Percentiles rank a stretch among this genome's conserved stretches.
Conservation (phyloP, 169 alveolate genomes). For the Eimeria acervulina region DNA sequence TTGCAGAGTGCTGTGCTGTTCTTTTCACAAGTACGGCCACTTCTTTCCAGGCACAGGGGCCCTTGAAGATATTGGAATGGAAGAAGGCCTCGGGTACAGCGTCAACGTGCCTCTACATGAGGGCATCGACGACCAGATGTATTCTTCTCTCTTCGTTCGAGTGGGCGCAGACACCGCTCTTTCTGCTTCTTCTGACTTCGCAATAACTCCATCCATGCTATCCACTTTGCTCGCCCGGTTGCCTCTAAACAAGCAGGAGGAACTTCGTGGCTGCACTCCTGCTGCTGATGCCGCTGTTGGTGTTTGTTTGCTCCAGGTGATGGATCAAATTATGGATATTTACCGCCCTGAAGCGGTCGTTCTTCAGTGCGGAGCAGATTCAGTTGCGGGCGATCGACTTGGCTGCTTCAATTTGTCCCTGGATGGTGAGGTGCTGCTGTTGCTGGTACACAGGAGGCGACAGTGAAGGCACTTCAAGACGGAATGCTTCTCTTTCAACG, state of each 20-base stretch:
- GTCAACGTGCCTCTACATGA: constrained; percentile 99
- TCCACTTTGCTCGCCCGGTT: no score
- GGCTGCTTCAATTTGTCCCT: constrained; percentile 98
- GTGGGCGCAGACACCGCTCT: background rate
- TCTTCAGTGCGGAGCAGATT: constrained; percentile 99
- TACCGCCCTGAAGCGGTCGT: constrained; percentile 99
- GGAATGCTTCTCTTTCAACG: background rate
- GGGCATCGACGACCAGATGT: constrained; percentile 98
- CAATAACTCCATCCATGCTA: no score
- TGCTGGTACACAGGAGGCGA: background rate
- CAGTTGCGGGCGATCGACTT: constrained; percentile 97
- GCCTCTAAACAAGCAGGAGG: no score
- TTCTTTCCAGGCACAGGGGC: constrained; percentile 99
- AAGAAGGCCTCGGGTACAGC: constrained; percentile 96
- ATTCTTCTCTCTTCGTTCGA: constrained; percentile 93
- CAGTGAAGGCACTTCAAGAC: background rate
- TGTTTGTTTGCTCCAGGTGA: constrained; percentile 87
- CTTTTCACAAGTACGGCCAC: constrained; percentile 99
- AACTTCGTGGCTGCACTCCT: background rate
- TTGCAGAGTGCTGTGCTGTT: constrained; percentile 98
- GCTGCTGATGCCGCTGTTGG: background rate
- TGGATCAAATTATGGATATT: constrained; percentile 95
- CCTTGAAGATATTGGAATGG: constrained; percentile 97
- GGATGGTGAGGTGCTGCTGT: constrained; percentile 88
- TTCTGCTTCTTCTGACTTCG: no score